phyloP scores from a whole-genome alignment of 306 rosid species.

The Arachis hypogaea region DNA sequence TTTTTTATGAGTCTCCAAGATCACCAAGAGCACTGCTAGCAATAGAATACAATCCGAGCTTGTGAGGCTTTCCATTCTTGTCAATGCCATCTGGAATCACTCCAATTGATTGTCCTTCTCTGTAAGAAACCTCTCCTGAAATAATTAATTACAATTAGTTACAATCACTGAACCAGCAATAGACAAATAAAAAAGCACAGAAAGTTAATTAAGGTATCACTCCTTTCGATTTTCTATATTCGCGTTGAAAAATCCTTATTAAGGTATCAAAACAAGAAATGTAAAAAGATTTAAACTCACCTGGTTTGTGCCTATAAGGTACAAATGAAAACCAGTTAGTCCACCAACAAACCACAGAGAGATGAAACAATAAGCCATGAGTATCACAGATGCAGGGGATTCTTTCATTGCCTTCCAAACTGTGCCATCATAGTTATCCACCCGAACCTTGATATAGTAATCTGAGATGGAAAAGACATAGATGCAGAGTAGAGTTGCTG shows the following conservation, averaged over 20 bases:
- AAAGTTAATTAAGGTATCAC: background rate
- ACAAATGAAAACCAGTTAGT: constrained; percentile 86
- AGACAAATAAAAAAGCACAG: too few relatives aligned
- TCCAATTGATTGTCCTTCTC: too few relatives aligned
- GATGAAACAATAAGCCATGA: constrained; percentile 83
- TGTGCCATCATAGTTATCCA: constrained; percentile 62
- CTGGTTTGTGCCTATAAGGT: constrained; percentile 90
- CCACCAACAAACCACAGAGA: constrained; percentile 97
- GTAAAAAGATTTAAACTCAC: constrained; percentile 51
- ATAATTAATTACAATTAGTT: too few relatives aligned
- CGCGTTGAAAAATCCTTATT: constrained; percentile 13
- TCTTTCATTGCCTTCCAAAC: constrained; percentile 95
- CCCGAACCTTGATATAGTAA: constrained; percentile 76
- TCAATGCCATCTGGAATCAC: too few relatives aligned
- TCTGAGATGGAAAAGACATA: constrained; percentile 86
- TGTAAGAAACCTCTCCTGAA: too few relatives aligned
- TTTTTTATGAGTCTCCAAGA: too few relatives aligned
- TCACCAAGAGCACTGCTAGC: too few relatives aligned
- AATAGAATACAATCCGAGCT: too few relatives aligned
- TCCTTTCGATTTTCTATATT: constrained; percentile 1
- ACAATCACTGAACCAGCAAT: too few relatives aligned
- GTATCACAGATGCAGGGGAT: constrained; percentile 83
- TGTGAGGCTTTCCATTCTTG: too few relatives aligned
- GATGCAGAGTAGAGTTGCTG: constrained; percentile 87
- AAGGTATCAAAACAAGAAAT: constrained; percentile 37